Evolutionary conservation across 106 monocot species (phyloP), one percentile per base, ranked within the genome.

Genomic region (Iris macrosiphon): DNA sequence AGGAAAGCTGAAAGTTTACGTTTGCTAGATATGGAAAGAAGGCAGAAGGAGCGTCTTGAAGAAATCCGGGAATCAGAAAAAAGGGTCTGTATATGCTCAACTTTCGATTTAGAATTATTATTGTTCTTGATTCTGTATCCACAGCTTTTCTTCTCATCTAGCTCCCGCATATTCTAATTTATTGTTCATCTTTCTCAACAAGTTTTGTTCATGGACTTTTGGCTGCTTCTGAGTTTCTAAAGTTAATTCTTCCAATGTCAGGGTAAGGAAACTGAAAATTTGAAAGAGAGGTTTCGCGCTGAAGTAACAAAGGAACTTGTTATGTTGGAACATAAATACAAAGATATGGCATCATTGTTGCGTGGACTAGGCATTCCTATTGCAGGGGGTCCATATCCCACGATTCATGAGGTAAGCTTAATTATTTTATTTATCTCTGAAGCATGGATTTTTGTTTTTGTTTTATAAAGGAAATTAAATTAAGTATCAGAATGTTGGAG

Each of bases 341-440:
- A 56, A 55, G 96, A 90, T 53, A 76, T 85, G 79, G 61, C 90
- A 57, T 96, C 96, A 40, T 47, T 96, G 11, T 73, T 96, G 52
- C 83, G 83, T 29, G 76, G 42, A 34, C 59, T 96, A 27, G 96
- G 89, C 49, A 75, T 96, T 41, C 37, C 45, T 63, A 83, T 87
- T 31, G n/a, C n/a, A n/a, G 90, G 96, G 3, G 82, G 83, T 15
- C 41, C 6, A 26, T 75, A 22, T 52, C 89, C 89, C 18, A 61
- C 41, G 52, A 0, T 73, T 23, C 39, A 29, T 34, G 86, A 92
- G 79, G 92, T 92, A 19, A 51, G 41, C 29, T 40, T 13, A 10
- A 27, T 49, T 14, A 14, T 15, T 39, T 48, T 42, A 38, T 12
- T 19, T 47, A 4, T 62, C 26, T 39, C 19, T 19, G 14, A 39